These are phyloP conservation scores for Arabidopsis suecica DNA, from an alignment of 345 rosid species.

Conservation along the genomic window DNA sequence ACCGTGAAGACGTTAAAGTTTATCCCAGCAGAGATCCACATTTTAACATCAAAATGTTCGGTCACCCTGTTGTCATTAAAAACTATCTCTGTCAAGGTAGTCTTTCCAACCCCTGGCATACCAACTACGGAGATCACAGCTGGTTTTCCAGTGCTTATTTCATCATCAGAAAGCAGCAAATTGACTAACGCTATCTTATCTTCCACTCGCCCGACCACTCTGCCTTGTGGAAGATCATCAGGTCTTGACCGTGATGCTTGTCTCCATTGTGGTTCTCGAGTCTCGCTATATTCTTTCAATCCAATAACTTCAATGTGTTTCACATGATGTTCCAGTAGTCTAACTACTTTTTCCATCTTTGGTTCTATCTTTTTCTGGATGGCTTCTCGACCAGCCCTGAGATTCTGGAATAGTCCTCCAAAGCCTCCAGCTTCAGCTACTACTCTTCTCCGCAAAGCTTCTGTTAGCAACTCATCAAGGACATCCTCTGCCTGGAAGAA, in stretches of 20 bases:
- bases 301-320: conserved; percentile 37
- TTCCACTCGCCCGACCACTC: conserved; percentile 34
- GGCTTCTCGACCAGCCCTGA: conserved; percentile 31
- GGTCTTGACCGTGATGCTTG: conserved; percentile 39
- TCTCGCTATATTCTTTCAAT: conserved; percentile 38
- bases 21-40: conserved; percentile 44
- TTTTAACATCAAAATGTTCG: conserved; percentile 35
- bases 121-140: conserved; percentile 47
- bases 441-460: conserved; percentile 41
- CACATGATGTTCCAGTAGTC: conserved; percentile 38
- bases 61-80: conserved; percentile 40
- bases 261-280: conserved; percentile 40
- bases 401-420: conserved; percentile 34
- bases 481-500: conserved; percentile 46
- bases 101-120: conserved; percentile 49
- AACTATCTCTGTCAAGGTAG: conserved; percentile 45
- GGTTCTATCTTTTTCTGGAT: conserved; percentile 37
- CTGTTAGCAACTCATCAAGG: conserved; percentile 45
- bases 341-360: conserved; percentile 39
- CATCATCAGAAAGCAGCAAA: conserved; percentile 33
- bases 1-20: conserved; percentile 36
- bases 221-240: conserved; percentile 39
- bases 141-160: background rate
- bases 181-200: conserved; percentile 37
- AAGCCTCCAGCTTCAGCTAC: conserved; percentile 40